A percentile compares a stretch with the other conserved stretches of the same genome.
These are phyloP conservation scores for Zymoseptoria passerinii DNA, from an alignment of 2,329 filamentous ascomycete species.

Conservation along the genomic window DNA sequence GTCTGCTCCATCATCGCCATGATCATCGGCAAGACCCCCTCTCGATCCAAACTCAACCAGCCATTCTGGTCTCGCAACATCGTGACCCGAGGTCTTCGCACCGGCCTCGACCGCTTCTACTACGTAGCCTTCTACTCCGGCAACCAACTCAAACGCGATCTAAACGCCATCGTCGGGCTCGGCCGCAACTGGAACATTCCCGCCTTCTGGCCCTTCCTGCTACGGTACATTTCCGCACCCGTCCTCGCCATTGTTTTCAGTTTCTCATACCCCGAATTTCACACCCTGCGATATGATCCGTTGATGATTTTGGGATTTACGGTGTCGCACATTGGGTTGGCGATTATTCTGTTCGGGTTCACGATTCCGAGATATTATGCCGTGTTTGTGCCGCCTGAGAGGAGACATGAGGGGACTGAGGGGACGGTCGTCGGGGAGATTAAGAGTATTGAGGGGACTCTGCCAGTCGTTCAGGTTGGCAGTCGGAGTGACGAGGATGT, in stretches of 20 bases:
- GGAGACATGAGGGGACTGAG: constrained; percentile 38
- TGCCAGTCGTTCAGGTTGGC: neutral
- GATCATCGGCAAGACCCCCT: constrained; percentile 35
- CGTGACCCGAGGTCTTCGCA: neutral
- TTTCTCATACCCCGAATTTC: constrained; percentile 46
- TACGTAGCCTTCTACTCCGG: constrained; percentile 52
- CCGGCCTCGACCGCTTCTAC: neutral
- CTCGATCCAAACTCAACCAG: constrained; percentile 13
- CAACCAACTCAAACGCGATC: constrained; percentile 48
- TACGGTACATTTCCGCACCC: constrained; percentile 45
- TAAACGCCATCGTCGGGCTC: constrained; percentile 46
- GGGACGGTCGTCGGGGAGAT: constrained; percentile 1
- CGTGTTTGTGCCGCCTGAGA: constrained; percentile 42
- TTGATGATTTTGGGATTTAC: constrained; percentile 45
- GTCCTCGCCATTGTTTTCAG: constrained; percentile 45
- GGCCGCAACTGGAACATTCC: constrained; percentile 52
- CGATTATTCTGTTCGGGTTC: constrained; percentile 42
- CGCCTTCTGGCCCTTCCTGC: constrained; percentile 42
- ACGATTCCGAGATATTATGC: constrained; percentile 49
- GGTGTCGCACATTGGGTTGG: constrained; percentile 40
- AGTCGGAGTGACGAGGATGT: neutral
- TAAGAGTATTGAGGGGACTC: neutral
- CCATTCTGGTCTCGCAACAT: constrained; percentile 27
- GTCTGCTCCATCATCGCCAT: constrained; percentile 34
- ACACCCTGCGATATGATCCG: constrained; percentile 42